A percentile compares a stretch with the other conserved stretches of the same genome.
phyloP scores from a whole-genome alignment of 352 stramenopile species.

The Pythium volutum region DNA sequence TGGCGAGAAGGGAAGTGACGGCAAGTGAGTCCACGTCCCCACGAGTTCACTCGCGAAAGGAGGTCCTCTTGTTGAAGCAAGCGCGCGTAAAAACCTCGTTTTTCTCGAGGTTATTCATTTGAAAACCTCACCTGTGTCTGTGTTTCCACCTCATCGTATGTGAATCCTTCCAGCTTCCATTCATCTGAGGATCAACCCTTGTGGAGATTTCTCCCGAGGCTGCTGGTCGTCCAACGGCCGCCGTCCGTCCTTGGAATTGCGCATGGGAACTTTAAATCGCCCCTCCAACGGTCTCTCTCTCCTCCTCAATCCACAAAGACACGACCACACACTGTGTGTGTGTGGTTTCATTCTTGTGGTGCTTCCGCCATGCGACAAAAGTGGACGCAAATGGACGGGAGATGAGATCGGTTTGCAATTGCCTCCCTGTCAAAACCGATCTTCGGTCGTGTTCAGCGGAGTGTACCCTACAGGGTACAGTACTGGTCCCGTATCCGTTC shows the following conservation, averaged over 20 bases:
- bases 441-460: conserved; percentile 2
- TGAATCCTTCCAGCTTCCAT: background rate
- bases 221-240: too few relatives aligned
- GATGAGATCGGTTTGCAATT: conserved; percentile 15
- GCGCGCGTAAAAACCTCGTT: conserved; percentile 22
- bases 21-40: conserved; percentile 1
- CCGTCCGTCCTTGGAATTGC: background rate
- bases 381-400: background rate
- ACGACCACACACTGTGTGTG: background rate
- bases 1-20: conserved; percentile 22
- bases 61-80: conserved; percentile 21
- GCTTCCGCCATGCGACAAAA: background rate
- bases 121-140: conserved; percentile 17
- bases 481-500: background rate
- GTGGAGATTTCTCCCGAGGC: background rate
- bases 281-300: background rate
- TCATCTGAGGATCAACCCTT: background rate
- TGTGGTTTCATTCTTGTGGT: background rate
- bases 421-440: conserved; percentile 26
- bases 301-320: background rate
- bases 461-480: background rate
- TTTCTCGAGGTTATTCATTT: conserved; percentile 10
- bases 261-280: background rate
- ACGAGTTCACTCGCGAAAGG: background rate
- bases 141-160: conserved; percentile 19